A percentile compares a stretch with the other conserved stretches of the same genome.
phyloP scores from a whole-genome alignment of 225 moss, liverwort and hornwort genomes.

The Ulota crispa region DNA sequence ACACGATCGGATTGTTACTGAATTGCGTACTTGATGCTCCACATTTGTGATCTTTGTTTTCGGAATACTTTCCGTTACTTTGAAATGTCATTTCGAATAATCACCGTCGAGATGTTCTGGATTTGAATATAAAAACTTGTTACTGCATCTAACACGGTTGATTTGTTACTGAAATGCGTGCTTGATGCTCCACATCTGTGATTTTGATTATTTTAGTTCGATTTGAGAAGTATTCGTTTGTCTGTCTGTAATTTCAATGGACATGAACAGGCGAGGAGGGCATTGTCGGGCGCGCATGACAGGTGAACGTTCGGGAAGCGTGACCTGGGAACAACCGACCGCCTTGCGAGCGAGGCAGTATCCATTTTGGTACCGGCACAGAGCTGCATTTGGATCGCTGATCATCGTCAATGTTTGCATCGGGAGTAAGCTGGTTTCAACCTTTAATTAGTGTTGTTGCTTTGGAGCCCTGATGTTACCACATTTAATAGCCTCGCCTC shows the following conservation, averaged over 20 bases:
- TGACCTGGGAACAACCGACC: constrained; percentile 40
- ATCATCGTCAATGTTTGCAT: constrained; percentile 50
- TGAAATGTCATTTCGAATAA: neutral
- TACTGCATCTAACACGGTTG: too few relatives aligned
- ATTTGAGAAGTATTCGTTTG: constrained; percentile 6
- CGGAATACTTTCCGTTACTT: neutral
- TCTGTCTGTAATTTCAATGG: constrained; percentile 8
- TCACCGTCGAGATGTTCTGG: neutral
- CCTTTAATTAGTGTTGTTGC: neutral
- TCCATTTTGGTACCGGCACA: constrained; percentile 52
- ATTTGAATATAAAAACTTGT: neutral
- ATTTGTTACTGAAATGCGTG: neutral
- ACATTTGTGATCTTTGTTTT: neutral
- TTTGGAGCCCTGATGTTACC: neutral
- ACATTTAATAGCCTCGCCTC: neutral
- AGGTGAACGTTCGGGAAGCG: constrained; percentile 32
- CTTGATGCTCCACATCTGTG: neutral
- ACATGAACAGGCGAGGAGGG: neutral
- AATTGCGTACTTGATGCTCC: neutral
- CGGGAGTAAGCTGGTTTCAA: constrained; percentile 34
- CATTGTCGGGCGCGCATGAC: constrained; percentile 21
- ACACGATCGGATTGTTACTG: neutral
- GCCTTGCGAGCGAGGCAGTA: constrained; percentile 32
- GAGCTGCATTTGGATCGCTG: constrained; percentile 53
- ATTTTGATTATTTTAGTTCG: neutral